Base-by-base conservation (phyloP, 148 eudicot species). In the Dysphania ambrosioides region DNA sequence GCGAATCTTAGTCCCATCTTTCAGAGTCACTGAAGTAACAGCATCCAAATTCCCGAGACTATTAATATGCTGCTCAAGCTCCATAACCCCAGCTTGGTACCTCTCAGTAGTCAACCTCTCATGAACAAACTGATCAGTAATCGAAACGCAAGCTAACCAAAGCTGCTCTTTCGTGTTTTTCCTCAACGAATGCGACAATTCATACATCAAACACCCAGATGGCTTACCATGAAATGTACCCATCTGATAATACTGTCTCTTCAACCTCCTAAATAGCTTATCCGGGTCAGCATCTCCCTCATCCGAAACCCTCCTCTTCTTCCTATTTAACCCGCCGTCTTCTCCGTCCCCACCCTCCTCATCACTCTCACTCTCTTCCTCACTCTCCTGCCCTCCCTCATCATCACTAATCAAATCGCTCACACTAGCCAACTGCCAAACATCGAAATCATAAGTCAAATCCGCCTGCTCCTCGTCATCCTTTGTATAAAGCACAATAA, bases 171-270 rank as follows among this genome's bases (percentile, higher is more conserved):
- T 92, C 12, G 89, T 89, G 87, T 89, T 92, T 79, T 89, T 96
- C 81, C 97, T 90, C 82, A 92, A 66, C 26, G 76, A 83, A 84
- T 92, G 91, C 10, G 89, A 96, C 47, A 96, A 79, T 38, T 90
- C 97, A 85, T 92, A 96, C 93, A 96, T 87, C 86, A 96, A 88
- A 83, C 88, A 89, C 58, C 99, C 99, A 0, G 99, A 96, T 1
- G 99, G 97, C 86, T 92, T 96, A 75, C 99, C 99, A 80, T 96
- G 99, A 64, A 90, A 96, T 70, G 90, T 88, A 16, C 99, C 99
- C 88, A 89, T 85, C 30, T 79, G 75, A 73, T 96, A 96, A 62
- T 95, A 96, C 81, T 90, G 83, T 63, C 72, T 89, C 82, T 96
- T 96, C 79, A 96, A 71, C 81, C 82, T 90, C 77, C 82, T 85